Evolutionary conservation across 805 yeast genomes (phyloP).

Genomic region (Pichia californica): DNA sequence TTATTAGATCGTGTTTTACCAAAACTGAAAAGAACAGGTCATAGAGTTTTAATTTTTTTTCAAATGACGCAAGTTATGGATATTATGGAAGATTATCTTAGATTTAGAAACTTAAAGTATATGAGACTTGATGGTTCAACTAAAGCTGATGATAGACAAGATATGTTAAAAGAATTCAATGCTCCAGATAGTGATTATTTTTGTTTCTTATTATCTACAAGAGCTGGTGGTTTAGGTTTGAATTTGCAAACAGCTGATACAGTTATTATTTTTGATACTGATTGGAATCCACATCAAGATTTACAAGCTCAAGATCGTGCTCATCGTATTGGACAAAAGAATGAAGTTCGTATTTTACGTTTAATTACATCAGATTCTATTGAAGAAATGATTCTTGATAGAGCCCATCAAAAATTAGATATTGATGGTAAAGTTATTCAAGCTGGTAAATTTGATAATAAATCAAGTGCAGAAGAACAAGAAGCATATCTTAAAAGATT

Average conservation of each 20-base stretch:
- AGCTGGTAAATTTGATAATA: slow-evolving; percentile 86
- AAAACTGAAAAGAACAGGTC: slow-evolving; percentile 67
- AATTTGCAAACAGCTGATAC: slow-evolving; percentile 86
- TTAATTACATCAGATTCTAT: slow-evolving; percentile 77
- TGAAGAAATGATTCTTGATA: slow-evolving; percentile 74
- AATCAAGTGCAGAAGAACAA: slow-evolving; percentile 81
- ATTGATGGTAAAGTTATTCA: slow-evolving; percentile 87
- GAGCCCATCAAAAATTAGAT: slow-evolving; percentile 78
- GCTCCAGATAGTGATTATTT: slow-evolving; percentile 72
- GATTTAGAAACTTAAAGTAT: slow-evolving; percentile 60
- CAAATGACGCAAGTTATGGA: slow-evolving; percentile 91
- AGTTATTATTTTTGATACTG: slow-evolving; percentile 79
- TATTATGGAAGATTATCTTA: slow-evolving; percentile 77
- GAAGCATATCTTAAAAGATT: slow-evolving; percentile 69
- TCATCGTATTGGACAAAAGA: slow-evolving; percentile 84
- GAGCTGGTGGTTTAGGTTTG: slow-evolving; percentile 87
- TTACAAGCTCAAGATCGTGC: slow-evolving; percentile 89
- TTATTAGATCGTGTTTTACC: slow-evolving; percentile 69
- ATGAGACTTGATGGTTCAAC: slow-evolving; percentile 78
- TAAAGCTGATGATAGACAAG: slow-evolving; percentile 77
- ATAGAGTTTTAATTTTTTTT: slow-evolving; percentile 73
- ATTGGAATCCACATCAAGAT: slow-evolving; percentile 92
- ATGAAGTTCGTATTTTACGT: slow-evolving; percentile 76
- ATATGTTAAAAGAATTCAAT: slow-evolving; percentile 65
- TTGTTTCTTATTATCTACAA: slow-evolving; percentile 71